Base-by-base conservation (phyloP, 805 yeast genomes). In the Lachancea nothofagi region DNA sequence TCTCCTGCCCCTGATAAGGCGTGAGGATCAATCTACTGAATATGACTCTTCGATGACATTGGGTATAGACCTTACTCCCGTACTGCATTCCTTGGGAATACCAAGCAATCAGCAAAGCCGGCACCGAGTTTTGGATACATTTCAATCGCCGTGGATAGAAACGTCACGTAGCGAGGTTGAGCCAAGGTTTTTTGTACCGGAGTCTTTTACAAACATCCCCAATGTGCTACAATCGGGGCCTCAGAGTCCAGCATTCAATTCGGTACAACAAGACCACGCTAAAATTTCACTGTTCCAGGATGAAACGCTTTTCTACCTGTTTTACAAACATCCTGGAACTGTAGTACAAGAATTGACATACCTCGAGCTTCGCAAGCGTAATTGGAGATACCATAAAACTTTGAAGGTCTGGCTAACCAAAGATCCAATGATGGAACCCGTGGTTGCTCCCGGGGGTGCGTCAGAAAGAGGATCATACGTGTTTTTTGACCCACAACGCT, bases 331-430 rank as follows among this genome's bases (percentile, higher is more conserved):
- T 69, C 96, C 98, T 4, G 79, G 87, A 40, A 97, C 93, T 58
- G 78, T 87, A 3, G 69, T 90, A 59, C 99, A 93, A 62, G 98
- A 93, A 59, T 75, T 88, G 41, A 94, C 95, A 4, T 94, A 97
- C 5, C 71, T 90, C 43, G 97, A 90, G 61, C 73, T 93, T 50
- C 86, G 87, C 53, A 79, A 79, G 46, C 74, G 98, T 53, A 93
- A 90, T 64, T 93, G 99, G 99, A 75, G 97, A 50, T 93, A 85
- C 57, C 98, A 93, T 65, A 90, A 88, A 65, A 95, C 87, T 45
- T 74, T 93, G 41, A 94, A 89, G 66, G 88, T 93, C 37, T 93
- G 98, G 98, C 67, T 93, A 43, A 93, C 98, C 9, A 93, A 93
- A 62, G 96, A 88, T 54, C 84, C 95, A 21, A 77, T 78, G 52